Evolutionary conservation across 805 yeast genomes (phyloP).

Genomic region (Osmozyma mogii): DNA sequence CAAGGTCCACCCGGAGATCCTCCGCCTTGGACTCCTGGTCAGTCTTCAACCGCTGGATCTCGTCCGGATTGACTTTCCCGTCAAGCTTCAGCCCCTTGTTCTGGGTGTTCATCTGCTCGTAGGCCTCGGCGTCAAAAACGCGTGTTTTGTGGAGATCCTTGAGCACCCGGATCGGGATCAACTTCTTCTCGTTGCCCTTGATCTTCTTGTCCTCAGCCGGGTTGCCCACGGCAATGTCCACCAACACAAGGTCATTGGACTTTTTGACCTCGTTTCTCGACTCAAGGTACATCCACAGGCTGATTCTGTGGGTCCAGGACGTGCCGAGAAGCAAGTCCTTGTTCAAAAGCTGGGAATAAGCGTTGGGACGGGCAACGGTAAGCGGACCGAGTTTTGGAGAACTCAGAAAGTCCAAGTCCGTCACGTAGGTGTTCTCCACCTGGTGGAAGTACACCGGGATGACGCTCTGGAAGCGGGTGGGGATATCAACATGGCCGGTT

Average conservation of each 20-base stretch:
- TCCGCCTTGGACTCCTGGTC: too few relatives aligned
- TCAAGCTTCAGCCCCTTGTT: conserved; percentile 2
- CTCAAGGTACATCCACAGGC: conserved; percentile 14
- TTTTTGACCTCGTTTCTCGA: conserved; percentile 1
- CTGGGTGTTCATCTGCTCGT: conserved; percentile 4
- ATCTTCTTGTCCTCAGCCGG: conserved; percentile 24
- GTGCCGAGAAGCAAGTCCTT: conserved; percentile 41
- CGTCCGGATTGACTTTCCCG: background rate
- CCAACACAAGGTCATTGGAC: conserved; percentile 21
- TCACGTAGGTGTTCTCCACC: conserved; percentile 26
- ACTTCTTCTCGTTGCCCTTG: conserved; percentile 28
- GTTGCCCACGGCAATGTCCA: conserved; percentile 32
- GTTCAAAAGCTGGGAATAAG: conserved; percentile 16
- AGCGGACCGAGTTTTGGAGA: conserved; percentile 4
- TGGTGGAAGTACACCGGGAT: conserved; percentile 38
- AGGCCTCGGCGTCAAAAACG: conserved; percentile 21
- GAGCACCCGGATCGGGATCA: conserved; percentile 22
- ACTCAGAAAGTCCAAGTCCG: conserved; percentile 31
- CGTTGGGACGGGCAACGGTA: conserved; percentile 9
- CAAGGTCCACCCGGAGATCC: conserved; percentile 4
- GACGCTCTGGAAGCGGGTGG: too few relatives aligned
- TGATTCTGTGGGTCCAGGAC: conserved; percentile 37
- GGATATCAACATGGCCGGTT: too few relatives aligned
- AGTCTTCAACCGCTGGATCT: conserved; percentile 4
- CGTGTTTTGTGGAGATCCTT: conserved; percentile 20